phyloP scores from a whole-genome alignment of 306 rosid species.

The Casuarina glauca region DNA sequence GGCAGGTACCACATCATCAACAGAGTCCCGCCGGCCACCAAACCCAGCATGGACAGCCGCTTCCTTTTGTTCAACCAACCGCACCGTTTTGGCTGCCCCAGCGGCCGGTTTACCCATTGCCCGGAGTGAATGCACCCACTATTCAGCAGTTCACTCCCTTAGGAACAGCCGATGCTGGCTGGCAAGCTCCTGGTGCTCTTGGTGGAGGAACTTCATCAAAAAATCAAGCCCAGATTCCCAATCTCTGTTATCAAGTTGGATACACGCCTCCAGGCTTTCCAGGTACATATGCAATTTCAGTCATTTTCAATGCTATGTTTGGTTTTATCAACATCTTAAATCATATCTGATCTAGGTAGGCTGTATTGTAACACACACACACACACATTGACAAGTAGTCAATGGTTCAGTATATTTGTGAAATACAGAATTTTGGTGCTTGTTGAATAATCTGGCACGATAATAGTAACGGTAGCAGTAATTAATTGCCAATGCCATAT shows the following conservation, averaged over 20 bases:
- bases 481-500: background rate
- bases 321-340: background rate
- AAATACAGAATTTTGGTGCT: background rate
- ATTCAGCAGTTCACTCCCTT: constrained; percentile 20
- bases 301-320: constrained; percentile 13
- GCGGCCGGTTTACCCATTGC: constrained; percentile 21
- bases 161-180: constrained; percentile 29
- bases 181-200: constrained; percentile 32
- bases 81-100: constrained; percentile 45
- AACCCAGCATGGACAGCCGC: constrained; percentile 33
- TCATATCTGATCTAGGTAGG: background rate
- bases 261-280: constrained; percentile 44
- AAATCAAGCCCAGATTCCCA: constrained; percentile 39
- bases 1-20: constrained; percentile 39
- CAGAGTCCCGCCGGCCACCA: constrained; percentile 14
- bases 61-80: constrained; percentile 26
- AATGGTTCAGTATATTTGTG: background rate
- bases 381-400: background rate
- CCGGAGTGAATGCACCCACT: constrained; percentile 29
- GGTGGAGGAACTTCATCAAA: constrained; percentile 35
- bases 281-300: constrained; percentile 35
- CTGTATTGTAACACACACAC: background rate
- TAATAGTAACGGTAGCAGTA: background rate
- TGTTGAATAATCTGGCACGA: background rate
- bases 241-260: constrained; percentile 40